Evolutionary conservation across 257 asterid genomes (phyloP), one percentile per base, ranked within the genome.

Genomic region (Solanum sparsipilum): DNA sequence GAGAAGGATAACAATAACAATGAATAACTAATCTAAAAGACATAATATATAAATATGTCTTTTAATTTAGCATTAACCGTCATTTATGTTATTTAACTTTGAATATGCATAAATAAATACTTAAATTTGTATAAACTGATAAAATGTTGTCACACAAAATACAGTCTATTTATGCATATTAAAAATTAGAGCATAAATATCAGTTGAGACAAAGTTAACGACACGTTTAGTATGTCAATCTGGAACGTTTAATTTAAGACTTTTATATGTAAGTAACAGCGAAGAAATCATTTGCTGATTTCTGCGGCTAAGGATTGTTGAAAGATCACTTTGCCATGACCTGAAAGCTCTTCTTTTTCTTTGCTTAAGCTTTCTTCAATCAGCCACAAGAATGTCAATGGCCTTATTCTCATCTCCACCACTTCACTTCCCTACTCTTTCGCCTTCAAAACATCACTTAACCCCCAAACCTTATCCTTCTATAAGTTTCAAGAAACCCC

Each of bases 391-490:
- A 25, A 81, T 46, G 85, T 81, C 85, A 36, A 91, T 93, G 92
- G 93, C 97, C 90, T 91, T 92, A 79, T 94, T 92, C 93, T 96
- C 96, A 41, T 68, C 92, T 56, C 85, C 90, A 18, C 92, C 98
- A 0, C 90, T 90, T 65, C 91, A 94, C 21, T 92, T 93, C 56
- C 95, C 96, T 4, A 6, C 94, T 85, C 91, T 88, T 67, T 67
- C 92, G 15, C 81, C 86, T 52, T 88, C 90, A 16, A 93, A 90
- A 87, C 56, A 93, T 81, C 92, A 89, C 63, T 36, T 86, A 1
- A 76, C 31, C 63, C 83, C 34, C 52, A 92, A 86, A 84, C 89
- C 93, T 76, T 44, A 88, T 86, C 90, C 88, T 52, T 90, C 89
- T 72, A 36, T 90, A 63, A 87, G 68, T n/a, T 88, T 92, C 86